Evolutionary conservation across 208 protist species (phyloP).

Genomic region (Leishmania aethiopica): DNA sequence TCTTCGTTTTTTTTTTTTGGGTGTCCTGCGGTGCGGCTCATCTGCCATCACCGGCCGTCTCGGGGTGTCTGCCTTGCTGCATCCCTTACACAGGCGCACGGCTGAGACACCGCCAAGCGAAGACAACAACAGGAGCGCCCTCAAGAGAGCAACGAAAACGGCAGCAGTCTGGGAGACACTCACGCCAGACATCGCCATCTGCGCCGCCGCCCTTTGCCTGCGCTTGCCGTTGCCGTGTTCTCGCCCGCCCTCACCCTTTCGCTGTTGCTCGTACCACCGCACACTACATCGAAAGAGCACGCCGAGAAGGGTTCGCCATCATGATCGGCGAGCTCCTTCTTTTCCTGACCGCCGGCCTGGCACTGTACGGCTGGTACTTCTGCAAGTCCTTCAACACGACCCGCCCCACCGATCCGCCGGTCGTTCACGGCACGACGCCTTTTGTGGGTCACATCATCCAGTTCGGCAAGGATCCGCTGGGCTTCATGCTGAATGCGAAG

Average conservation of each 20-base stretch:
- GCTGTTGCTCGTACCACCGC: not conserved
- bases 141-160: too few species aligned
- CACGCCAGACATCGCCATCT: too few species aligned
- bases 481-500: conserved; percentile 64
- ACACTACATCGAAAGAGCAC: not conserved
- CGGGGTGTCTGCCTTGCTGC: too few species aligned
- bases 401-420: conserved; percentile 75
- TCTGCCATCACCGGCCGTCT: too few species aligned
- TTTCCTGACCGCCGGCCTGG: conserved; percentile 46
- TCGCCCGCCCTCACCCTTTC: too few species aligned
- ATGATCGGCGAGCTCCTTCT: conserved; percentile 67
- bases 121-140: too few species aligned
- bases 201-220: too few species aligned
- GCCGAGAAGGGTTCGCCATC: not conserved
- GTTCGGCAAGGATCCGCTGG: conserved; percentile 76
- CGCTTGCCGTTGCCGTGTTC: too few species aligned
- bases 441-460: conserved; percentile 76
- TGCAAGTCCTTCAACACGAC: conserved; percentile 82
- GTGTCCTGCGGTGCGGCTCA: too few species aligned
- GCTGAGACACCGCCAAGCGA: too few species aligned
- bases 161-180: too few species aligned
- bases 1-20: not conserved
- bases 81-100: too few species aligned
- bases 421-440: conserved; percentile 54
- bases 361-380: conserved; percentile 79